Evolutionary conservation across 169 alveolate genomes (phyloP), one percentile per base, ranked within the genome.

Genomic region (Cryptosporidium xiaoi): DNA sequence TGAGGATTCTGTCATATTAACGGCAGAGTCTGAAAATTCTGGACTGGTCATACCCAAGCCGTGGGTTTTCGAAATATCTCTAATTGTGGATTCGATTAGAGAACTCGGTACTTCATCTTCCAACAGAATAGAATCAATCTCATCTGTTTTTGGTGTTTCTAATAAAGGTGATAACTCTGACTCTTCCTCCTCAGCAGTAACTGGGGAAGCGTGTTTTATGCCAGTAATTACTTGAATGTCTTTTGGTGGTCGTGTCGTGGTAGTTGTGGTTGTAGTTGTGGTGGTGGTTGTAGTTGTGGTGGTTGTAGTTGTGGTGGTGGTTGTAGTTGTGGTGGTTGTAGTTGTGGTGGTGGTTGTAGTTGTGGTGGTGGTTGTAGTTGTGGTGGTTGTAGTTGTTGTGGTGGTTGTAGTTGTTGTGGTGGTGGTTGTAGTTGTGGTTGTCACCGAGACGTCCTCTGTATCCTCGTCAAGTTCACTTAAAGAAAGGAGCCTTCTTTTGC

Each of bases 231-330:
- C 4, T 16, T 8, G 15, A 64, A 8, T 10, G 20, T 31, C 5
- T 46, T 55, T 15, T 64, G 46, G 20, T 34, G 29, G 50, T 40
- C 31, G 18, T 24, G 83, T 67, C 20, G 83, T 67, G n/a, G 83
- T 67, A 29, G 83, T 48, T 2, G 66, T 53, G 40, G 82, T 66
- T 0, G 83, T 53, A 18, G 68, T 62, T 8, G 68, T 62, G 6
- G 68, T 62, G 27, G 68, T 62, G 0, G 68, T 62, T 0, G 68
- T 62, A 1, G 68, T 62, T 0, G 68, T 62, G 0, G 68, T 62
- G 1, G 68, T 62, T 0, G 68, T 62, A 1, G 68, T 62, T 0
- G 68, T 62, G 36, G 68, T 62, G 0, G 68, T 62, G 1, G 68
- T 62, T 0, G 68, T 62, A 1, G 68, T 62, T 0, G 68, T 62